Percentiles rank a stretch among this genome's conserved stretches.
Evolutionary conservation across 2,329 filamentous ascomycete species (phyloP).

Genomic region (Colletotrichum endophyticum): DNA sequence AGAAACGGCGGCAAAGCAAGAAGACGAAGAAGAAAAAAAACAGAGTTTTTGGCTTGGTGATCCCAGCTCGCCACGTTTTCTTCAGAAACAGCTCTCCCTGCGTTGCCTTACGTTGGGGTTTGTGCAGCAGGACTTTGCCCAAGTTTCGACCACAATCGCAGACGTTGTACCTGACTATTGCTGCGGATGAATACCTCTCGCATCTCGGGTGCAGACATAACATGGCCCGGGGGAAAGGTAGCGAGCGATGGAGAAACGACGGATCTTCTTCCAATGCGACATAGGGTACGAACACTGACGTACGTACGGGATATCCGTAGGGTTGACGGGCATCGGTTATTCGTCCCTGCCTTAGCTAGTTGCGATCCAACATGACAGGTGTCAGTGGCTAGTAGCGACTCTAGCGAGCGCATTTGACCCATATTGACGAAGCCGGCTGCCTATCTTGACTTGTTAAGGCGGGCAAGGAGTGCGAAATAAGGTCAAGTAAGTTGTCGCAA

Average conservation of each 20-base stretch:
- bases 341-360: background rate
- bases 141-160: background rate
- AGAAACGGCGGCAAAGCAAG: background rate
- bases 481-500: background rate
- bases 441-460: background rate
- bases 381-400: background rate
- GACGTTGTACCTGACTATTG: background rate
- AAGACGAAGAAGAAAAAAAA: background rate
- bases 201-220: background rate
- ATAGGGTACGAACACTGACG: background rate
- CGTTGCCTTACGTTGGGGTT: background rate
- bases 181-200: background rate
- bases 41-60: background rate
- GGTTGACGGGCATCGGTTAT: background rate
- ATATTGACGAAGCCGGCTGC: background rate
- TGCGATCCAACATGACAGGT: background rate
- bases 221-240: background rate
- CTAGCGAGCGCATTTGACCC: background rate
- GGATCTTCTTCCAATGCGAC: background rate
- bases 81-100: background rate
- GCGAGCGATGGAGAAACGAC: background rate
- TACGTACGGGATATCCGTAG: background rate
- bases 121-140: background rate
- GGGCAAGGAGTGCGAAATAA: background rate
- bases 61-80: conserved; percentile 18